Evolutionary conservation across 2,329 filamentous ascomycete genomes (phyloP), one percentile per base, ranked within the genome.

Genomic region (Claviceps africana): DNA sequence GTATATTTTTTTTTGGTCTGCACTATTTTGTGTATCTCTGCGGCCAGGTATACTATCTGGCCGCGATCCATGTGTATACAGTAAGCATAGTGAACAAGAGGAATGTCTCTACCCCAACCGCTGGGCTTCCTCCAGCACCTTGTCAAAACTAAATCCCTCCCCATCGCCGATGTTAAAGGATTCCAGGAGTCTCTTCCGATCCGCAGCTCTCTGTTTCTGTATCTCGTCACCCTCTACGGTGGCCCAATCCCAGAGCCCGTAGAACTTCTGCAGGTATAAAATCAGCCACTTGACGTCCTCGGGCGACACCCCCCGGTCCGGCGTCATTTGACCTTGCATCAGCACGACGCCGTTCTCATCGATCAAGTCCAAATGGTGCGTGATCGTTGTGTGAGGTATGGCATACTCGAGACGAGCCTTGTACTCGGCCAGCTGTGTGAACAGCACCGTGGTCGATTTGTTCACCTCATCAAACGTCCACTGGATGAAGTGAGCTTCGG

Each of bases 401-500:
- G 88, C 88, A 64, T 82, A 98, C 67, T 95, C 87, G 50, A 90
- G 90, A 50, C 91, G 78, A 53, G 88, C 71, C 74, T 97, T 96
- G 72, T 86, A 98, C 65, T 96, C 88, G 17, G 88, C 91, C 33
- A 98, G 76, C 63, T 93, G 86, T 0, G 93, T 98, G 71, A 98
- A 97, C 35, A 98, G 81, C 6, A 97, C 83, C 0, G 85, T 88
- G 54, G 78, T 80, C 3, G 82, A 84, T 55, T 76, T 70, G 19
- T 75, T 77, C 53, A 72, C 71, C 22, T 68, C 70, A 55, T 95
- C 90, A 68, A 95, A 96, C 0, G 86, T 86, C 88, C 94, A 98
- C 69, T 98, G 91, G 56, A 98, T 70, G 67, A 95, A 95, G 70
- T 98, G 93, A 46, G 98, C 89, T 68, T 97, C 93, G 47, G 89